A percentile compares a stretch with the other conserved stretches of the same genome.
Conservation (phyloP, 2,329 filamentous ascomycete genomes). For the Colletotrichum sp. region DNA sequence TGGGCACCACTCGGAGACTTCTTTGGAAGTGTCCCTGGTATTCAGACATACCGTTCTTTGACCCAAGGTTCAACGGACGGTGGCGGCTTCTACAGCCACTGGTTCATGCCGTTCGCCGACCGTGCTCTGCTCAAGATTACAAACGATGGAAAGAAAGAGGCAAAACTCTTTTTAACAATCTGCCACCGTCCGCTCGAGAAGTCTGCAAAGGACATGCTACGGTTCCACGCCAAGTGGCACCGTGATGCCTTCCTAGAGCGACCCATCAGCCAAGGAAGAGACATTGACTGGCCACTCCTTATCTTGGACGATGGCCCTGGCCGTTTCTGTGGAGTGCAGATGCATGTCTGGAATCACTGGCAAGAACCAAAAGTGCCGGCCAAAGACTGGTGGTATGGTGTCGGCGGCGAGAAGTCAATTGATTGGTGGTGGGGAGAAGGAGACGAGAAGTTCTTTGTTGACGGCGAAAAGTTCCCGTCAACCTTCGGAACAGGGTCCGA, state of each 20-base stretch:
- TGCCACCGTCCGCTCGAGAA: slow-evolving; percentile 1
- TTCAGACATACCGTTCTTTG: slow-evolving; percentile 8
- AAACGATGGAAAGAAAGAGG: slow-evolving; percentile 11
- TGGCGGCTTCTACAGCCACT: slow-evolving; percentile 15
- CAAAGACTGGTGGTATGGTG: slow-evolving; percentile 16
- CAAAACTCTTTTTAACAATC: neutral
- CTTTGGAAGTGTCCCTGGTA: slow-evolving; percentile 14
- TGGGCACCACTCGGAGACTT: slow-evolving; percentile 16
- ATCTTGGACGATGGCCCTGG: slow-evolving; percentile 5
- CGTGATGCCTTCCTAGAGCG: slow-evolving; percentile 7
- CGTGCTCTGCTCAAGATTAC: slow-evolving; percentile 1
- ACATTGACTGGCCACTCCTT: slow-evolving; percentile 11
- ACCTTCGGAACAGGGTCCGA: slow-evolving; percentile 15
- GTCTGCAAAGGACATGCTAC: neutral
- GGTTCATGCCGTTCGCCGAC: slow-evolving; percentile 19
- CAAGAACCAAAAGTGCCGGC: neutral
- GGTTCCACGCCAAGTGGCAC: slow-evolving; percentile 19
- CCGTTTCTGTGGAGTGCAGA: slow-evolving; percentile 14
- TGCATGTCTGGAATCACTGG: slow-evolving; percentile 19
- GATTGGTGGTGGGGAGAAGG: slow-evolving; percentile 20
- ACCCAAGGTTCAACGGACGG: slow-evolving; percentile 16
- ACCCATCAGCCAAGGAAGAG: slow-evolving; percentile 1
- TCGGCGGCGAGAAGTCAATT: slow-evolving; percentile 11
- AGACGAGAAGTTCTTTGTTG: slow-evolving; percentile 18
- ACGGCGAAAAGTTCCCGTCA: slow-evolving; percentile 16